Evolutionary conservation across 2,329 filamentous ascomycete species (phyloP).

Genomic region (Claviceps humidiphila): DNA sequence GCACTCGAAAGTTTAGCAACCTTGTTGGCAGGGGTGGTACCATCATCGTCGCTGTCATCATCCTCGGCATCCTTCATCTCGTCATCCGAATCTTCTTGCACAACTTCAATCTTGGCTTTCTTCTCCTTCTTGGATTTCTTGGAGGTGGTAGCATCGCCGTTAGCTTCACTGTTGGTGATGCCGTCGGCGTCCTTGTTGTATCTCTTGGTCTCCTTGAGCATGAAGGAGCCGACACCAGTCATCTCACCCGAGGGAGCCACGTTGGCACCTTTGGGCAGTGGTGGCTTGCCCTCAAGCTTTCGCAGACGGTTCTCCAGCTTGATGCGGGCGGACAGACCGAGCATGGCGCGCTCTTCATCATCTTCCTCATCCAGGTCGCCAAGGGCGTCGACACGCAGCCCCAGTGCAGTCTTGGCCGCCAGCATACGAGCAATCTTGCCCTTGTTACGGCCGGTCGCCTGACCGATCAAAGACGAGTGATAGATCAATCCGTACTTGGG

Average conservation of each 20-base stretch:
- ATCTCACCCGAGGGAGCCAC: constrained; percentile 61
- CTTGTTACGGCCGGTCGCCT: constrained; percentile 97
- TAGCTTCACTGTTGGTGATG: constrained; percentile 44
- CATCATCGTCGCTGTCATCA: constrained; percentile 22
- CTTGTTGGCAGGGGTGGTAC: constrained; percentile 22
- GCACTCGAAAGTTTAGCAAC: constrained; percentile 36
- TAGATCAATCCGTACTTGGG: constrained; percentile 96
- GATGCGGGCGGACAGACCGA: constrained; percentile 60
- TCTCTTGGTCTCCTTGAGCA: constrained; percentile 81
- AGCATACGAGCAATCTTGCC: constrained; percentile 97
- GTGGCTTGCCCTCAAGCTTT: constrained; percentile 78
- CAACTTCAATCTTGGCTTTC: constrained; percentile 28
- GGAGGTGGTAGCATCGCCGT: constrained; percentile 22
- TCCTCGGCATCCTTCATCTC: constrained; percentile 32
- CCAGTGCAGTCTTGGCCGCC: constrained; percentile 83
- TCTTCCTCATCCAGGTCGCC: constrained; percentile 49
- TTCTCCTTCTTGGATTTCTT: constrained; percentile 31
- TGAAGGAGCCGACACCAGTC: constrained; percentile 61
- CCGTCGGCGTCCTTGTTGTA: constrained; percentile 95
- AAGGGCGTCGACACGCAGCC: constrained; percentile 79
- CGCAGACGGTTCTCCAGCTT: constrained; percentile 66
- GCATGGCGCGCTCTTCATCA: constrained; percentile 75
- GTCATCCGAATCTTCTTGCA: constrained; percentile 28
- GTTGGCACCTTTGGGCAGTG: constrained; percentile 61
- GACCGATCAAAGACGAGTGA: constrained; percentile 84